phyloP scores from a whole-genome alignment of 805 yeast genomes.

The Saturnispora silvae region DNA sequence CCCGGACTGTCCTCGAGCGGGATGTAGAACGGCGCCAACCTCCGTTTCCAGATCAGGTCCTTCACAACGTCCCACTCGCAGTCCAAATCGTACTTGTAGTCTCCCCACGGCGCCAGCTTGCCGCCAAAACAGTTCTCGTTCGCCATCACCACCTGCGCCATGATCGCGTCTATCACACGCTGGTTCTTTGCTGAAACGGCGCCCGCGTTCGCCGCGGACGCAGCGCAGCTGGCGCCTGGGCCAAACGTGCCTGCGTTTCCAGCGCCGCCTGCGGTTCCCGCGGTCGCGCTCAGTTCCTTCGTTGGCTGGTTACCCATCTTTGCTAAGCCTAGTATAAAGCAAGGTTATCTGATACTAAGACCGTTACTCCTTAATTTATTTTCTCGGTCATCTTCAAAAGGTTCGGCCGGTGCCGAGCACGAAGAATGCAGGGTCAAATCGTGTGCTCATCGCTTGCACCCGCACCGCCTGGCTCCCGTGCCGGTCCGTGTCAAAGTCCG shows the following conservation, averaged over 20 bases:
- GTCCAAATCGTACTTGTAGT: slow-evolving; percentile 67
- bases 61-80: slow-evolving; percentile 68
- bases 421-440: too few relatives aligned
- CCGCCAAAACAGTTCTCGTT: slow-evolving; percentile 90
- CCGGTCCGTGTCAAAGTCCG: too few relatives aligned
- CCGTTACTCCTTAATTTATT: too few relatives aligned
- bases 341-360: too few relatives aligned
- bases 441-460: too few relatives aligned
- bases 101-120: slow-evolving; percentile 82
- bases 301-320: slow-evolving; percentile 4
- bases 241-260: neutral
- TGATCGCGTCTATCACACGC: slow-evolving; percentile 45
- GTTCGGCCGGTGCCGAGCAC: too few relatives aligned
- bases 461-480: too few relatives aligned
- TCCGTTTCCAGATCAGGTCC: slow-evolving; percentile 54
- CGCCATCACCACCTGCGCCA: slow-evolving; percentile 46
- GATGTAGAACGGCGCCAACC: slow-evolving; percentile 80
- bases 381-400: too few relatives aligned
- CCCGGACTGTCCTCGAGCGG: slow-evolving; percentile 76
- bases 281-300: neutral
- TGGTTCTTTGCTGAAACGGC: slow-evolving; percentile 25
- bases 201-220: neutral
- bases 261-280: neutral
- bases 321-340: slow-evolving; percentile 1
- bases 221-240: neutral